phyloP scores from a whole-genome alignment of 768 basidiomycete species.

The Pleurotus sapidus region DNA sequence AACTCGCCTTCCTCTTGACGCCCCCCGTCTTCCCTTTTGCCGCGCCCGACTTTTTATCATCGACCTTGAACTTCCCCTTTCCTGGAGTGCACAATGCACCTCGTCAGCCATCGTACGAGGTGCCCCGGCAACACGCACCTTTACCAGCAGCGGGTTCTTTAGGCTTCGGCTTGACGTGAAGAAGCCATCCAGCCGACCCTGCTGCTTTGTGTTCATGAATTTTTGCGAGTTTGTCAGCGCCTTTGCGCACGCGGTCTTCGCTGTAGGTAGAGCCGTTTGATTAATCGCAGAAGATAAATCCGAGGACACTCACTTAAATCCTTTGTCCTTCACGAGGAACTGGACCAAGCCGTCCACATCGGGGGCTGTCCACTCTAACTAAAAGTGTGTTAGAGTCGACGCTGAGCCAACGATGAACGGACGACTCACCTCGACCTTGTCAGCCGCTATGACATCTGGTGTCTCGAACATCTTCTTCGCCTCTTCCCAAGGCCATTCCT shows the following conservation, averaged over 20 bases:
- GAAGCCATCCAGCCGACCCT: constrained; percentile 95
- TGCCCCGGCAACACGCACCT: constrained; percentile 18
- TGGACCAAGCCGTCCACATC: constrained; percentile 92
- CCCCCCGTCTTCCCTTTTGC: constrained; percentile 23
- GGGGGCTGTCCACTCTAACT: constrained; percentile 95
- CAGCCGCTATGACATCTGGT: constrained; percentile 86
- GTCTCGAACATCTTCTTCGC: constrained; percentile 88
- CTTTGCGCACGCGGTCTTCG: constrained; percentile 94
- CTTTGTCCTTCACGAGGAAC: constrained; percentile 92
- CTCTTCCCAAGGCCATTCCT: constrained; percentile 96
- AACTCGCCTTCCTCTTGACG: constrained; percentile 53
- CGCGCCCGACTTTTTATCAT: constrained; percentile 5
- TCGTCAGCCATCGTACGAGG: constrained; percentile 18
- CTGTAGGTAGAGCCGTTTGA: too few species aligned
- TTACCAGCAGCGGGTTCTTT: constrained; percentile 18
- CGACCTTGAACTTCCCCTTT: constrained; percentile 34
- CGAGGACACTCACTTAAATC: constrained; percentile 76
- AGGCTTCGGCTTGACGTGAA: constrained; percentile 72
- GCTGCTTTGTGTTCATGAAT: constrained; percentile 86
- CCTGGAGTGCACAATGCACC: neutral
- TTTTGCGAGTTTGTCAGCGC: constrained; percentile 91
- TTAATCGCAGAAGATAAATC: too few species aligned
- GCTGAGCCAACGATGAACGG: neutral
- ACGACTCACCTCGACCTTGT: constrained; percentile 71
- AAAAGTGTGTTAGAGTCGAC: constrained; percentile 3